Base-by-base conservation (phyloP, 176 grass and related monocot species). In the Oryza longistaminata region DNA sequence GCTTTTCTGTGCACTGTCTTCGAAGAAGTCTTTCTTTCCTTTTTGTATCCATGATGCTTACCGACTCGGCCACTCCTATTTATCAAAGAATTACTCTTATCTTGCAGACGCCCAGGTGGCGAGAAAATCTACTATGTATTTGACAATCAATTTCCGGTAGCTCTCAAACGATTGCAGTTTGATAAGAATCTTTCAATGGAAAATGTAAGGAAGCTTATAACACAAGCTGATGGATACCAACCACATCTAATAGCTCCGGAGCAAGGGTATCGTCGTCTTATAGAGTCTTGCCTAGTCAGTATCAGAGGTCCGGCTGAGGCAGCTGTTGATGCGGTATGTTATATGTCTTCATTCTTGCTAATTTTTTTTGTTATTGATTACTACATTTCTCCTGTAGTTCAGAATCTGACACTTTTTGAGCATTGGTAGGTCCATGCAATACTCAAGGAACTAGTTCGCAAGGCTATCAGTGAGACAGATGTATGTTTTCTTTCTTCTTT, bases 171-270 rank as follows among this genome's bases (percentile, higher is more conserved):
- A 73, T 83, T 95, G 85, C 93, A 98, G 64, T 98, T 98, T 85
- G 93, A 98, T 85, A 98, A 95, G 90, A 89, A 98, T 61, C 91
- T 98, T 6, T 98, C 96, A 39, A 97, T 97, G 92, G 92, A 97
- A 83, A 97, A 97, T 86, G 95, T 97, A 78, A 93, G 83, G 70
- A 97, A 97, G 69, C 89, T 95, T 53, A 91, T 97, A 68, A 97
- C 95, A 52, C 90, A 97, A 81, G 95, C 95, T 82, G 95, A 97
- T 87, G 95, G 95, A 43, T 97, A 97, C 74, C 95, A 95, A 68
- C 95, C 95, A 91, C 95, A 97, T 89, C 93, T 97, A 80, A 95
- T 97, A 82, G 95, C 92, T 84, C 95, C 95, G 82, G 95, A 97
- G 80, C 95, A 98, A 91, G 95, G 95, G 52, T 98, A 98, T 86